phyloP scores from a whole-genome alignment of 352 stramenopile species.

The Halophytophthora polymorphica region DNA sequence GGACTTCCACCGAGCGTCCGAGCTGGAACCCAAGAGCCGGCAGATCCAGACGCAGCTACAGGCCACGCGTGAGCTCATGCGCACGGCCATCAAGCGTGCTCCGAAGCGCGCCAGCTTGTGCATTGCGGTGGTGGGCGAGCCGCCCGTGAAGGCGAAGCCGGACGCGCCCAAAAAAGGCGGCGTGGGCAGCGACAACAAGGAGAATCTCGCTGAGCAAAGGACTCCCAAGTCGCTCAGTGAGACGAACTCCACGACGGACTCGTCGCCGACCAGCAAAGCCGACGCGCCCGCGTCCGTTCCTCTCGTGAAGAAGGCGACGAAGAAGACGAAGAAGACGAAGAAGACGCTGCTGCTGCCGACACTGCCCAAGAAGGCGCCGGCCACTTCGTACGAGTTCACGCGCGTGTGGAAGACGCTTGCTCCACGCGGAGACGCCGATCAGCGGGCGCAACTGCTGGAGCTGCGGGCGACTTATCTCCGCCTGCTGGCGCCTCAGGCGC shows the following conservation, averaged over 20 bases:
- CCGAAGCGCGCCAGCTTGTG: slow-evolving; percentile 44
- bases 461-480: slow-evolving; percentile 55
- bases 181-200: slow-evolving; percentile 12
- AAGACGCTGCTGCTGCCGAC: slow-evolving; percentile 31
- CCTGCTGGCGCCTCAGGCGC: slow-evolving; percentile 27
- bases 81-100: slow-evolving; percentile 62
- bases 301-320: neutral
- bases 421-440: slow-evolving; percentile 34
- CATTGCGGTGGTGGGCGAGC: slow-evolving; percentile 40
- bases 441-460: slow-evolving; percentile 22
- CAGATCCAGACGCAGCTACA: slow-evolving; percentile 58
- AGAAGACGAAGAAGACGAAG: slow-evolving; percentile 10
- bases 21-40: slow-evolving; percentile 71
- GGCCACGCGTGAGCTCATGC: slow-evolving; percentile 64
- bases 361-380: slow-evolving; percentile 58
- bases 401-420: slow-evolving; percentile 76
- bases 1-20: slow-evolving; percentile 68
- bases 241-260: slow-evolving; percentile 3
- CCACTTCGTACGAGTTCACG: slow-evolving; percentile 76
- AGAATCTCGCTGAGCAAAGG: slow-evolving; percentile 7
- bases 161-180: slow-evolving; percentile 4
- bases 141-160: neutral
- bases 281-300: neutral
- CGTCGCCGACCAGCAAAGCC: neutral
- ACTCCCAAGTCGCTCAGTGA: neutral